A percentile compares a stretch with the other conserved stretches of the same genome.
phyloP scores from a whole-genome alignment of 495 filamentous ascomycete species.

The Annulohypoxylon stygium region DNA sequence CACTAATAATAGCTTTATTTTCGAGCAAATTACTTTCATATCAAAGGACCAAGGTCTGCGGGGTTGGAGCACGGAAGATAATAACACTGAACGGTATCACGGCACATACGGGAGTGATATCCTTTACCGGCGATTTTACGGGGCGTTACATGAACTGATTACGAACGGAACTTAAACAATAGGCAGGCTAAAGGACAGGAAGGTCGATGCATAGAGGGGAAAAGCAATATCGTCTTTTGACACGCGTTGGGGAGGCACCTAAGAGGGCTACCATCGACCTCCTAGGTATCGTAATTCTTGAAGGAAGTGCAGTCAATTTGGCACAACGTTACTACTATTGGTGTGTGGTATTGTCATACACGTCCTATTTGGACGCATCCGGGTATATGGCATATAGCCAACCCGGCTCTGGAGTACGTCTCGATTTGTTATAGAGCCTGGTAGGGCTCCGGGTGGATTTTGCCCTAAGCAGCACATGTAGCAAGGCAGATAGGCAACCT shows the following conservation, averaged over 20 bases:
- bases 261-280: conserved; percentile 5
- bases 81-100: conserved; percentile 34
- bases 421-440: conserved; percentile 27
- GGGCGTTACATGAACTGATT: conserved; percentile 36
- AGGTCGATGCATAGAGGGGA: conserved; percentile 32
- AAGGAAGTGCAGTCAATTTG: not conserved
- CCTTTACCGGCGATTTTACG: conserved; percentile 24
- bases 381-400: not conserved
- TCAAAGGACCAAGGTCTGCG: conserved; percentile 14
- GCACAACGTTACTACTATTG: conserved; percentile 3
- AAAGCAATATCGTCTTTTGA: conserved; percentile 39
- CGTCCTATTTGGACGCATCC: not conserved
- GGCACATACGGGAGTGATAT: conserved; percentile 35
- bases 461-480: conserved; percentile 26
- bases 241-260: conserved; percentile 15
- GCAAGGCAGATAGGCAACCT: conserved; percentile 23
- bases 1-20: conserved; percentile 23
- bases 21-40: conserved; percentile 26
- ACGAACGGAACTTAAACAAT: conserved; percentile 27
- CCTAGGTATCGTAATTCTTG: conserved; percentile 6
- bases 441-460: conserved; percentile 24
- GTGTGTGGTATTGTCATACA: not conserved
- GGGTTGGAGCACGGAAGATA: conserved; percentile 23
- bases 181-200: conserved; percentile 19
- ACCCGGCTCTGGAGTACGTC: not conserved